These are phyloP conservation scores for Xeromyces bisporus DNA, from an alignment of 495 filamentous ascomycete species.

Conservation along the genomic window DNA sequence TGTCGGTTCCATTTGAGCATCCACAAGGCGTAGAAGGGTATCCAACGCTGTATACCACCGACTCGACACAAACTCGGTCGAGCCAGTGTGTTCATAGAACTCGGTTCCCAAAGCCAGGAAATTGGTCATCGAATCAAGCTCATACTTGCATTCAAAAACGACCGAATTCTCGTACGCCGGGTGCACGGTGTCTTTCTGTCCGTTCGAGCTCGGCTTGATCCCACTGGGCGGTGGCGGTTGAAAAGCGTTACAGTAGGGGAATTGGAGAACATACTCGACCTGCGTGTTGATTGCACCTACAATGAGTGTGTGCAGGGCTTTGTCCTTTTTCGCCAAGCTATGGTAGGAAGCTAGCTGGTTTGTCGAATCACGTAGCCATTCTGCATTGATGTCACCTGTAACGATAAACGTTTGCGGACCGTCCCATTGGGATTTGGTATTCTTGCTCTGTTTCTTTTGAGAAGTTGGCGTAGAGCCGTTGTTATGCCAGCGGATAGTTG, in stretches of 20 bases:
- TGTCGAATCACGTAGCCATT: conserved; percentile 94
- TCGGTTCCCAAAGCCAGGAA: conserved; percentile 78
- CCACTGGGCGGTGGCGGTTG: conserved; percentile 78
- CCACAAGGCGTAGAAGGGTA: conserved; percentile 53
- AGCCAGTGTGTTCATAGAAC: conserved; percentile 66
- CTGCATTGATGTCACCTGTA: conserved; percentile 96
- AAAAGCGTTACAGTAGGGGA: conserved; percentile 97
- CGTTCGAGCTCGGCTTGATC: conserved; percentile 48
- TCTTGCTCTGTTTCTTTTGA: conserved; percentile 19
- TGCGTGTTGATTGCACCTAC: conserved; percentile 95
- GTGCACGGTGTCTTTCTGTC: conserved; percentile 70
- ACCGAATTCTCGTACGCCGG: conserved; percentile 64
- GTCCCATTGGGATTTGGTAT: conserved; percentile 51
- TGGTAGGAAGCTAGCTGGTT: conserved; percentile 92
- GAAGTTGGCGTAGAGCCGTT: conserved; percentile 26
- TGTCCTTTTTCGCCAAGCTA: conserved; percentile 60
- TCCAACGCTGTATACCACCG: conserved; percentile 71
- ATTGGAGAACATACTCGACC: conserved; percentile 81
- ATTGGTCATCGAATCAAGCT: conserved; percentile 85
- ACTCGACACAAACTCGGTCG: conserved; percentile 55
- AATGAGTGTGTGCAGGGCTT: conserved; percentile 57
- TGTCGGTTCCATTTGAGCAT: conserved; percentile 62
- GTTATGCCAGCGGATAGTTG: conserved; percentile 66
- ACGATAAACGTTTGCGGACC: conserved; percentile 89
- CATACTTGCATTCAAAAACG: conserved; percentile 98